These are phyloP conservation scores for Aspergillus piperis DNA, from an alignment of 2,329 filamentous ascomycete species.

Conservation along the genomic window DNA sequence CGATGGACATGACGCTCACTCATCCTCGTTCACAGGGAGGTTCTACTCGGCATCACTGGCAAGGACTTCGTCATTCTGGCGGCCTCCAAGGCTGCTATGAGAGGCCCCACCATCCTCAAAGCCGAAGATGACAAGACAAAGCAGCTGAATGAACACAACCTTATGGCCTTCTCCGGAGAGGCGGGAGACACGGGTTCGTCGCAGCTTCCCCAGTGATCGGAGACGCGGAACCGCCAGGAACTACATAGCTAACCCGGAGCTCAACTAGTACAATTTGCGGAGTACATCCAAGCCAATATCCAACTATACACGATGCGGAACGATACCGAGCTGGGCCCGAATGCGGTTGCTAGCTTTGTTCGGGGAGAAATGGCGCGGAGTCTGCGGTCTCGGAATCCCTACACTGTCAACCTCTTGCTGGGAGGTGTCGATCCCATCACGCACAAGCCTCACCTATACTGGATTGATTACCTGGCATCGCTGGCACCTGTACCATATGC, in stretches of 20 bases:
- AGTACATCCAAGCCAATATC: conserved; percentile 98
- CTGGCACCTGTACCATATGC: conserved; percentile 89
- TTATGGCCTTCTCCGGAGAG: conserved; percentile 95
- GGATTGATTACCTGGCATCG: conserved; percentile 94
- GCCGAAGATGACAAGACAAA: conserved; percentile 95
- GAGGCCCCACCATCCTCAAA: conserved; percentile 95
- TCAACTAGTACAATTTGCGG: conserved; percentile 86
- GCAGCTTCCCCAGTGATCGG: neutral
- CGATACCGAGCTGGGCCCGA: conserved; percentile 84
- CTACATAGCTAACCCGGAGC: conserved; percentile 18
- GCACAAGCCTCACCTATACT: conserved; percentile 88
- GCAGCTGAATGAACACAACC: conserved; percentile 84
- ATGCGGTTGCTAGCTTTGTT: conserved; percentile 88
- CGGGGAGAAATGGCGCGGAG: conserved; percentile 89
- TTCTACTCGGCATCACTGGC: conserved; percentile 95
- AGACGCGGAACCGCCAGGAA: neutral
- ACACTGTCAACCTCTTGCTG: conserved; percentile 94
- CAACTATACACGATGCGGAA: conserved; percentile 99
- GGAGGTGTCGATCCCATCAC: conserved; percentile 92
- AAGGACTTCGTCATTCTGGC: conserved; percentile 99
- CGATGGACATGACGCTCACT: conserved; percentile 16
- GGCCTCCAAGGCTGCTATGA: conserved; percentile 96
- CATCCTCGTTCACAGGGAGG: conserved; percentile 68
- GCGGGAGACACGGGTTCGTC: conserved; percentile 84
- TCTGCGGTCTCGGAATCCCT: conserved; percentile 87